phyloP scores from a whole-genome alignment of 306 rosid genomes.

The Cotoneaster glaucophyllus region DNA sequence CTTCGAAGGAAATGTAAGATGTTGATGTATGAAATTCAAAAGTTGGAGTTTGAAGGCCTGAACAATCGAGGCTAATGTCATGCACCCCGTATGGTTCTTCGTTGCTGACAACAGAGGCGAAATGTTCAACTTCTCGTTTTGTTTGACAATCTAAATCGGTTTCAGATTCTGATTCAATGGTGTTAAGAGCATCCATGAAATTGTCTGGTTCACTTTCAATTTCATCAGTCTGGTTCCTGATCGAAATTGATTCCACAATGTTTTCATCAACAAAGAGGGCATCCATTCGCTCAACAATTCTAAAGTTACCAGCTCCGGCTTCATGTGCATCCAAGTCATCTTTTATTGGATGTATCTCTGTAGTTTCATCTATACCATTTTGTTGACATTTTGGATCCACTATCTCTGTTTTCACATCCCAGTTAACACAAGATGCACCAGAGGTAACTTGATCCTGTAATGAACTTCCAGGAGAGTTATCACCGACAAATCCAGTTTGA shows the following conservation, averaged over 20 bases:
- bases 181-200: conserved; percentile 89
- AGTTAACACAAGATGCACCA: conserved; percentile 64
- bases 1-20: conserved; percentile 28
- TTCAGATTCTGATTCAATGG: conserved; percentile 84
- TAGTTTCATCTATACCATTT: conserved; percentile 33
- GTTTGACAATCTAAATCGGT: conserved; percentile 66
- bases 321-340: conserved; percentile 27
- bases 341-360: conserved; percentile 28
- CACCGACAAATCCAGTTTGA: conserved; percentile 31
- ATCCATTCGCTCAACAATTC: conserved; percentile 36
- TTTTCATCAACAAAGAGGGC: conserved; percentile 33
- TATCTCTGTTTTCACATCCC: conserved; percentile 92
- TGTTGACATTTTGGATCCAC: conserved; percentile 46
- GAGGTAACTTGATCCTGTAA: conserved; percentile 52
- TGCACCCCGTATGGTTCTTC: conserved; percentile 34
- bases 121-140: conserved; percentile 49
- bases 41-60: conserved; percentile 29
- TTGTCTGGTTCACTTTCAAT: conserved; percentile 73
- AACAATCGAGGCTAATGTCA: conserved; percentile 28
- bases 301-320: conserved; percentile 24
- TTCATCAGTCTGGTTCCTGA: conserved; percentile 45
- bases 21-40: conserved; percentile 30
- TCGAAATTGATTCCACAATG: conserved; percentile 26
- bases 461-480: conserved; percentile 38
- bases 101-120: conserved; percentile 17